These are phyloP conservation scores for Zymoseptoria ardabiliae DNA, from an alignment of 2,329 filamentous ascomycete genomes.

Conservation along the genomic window DNA sequence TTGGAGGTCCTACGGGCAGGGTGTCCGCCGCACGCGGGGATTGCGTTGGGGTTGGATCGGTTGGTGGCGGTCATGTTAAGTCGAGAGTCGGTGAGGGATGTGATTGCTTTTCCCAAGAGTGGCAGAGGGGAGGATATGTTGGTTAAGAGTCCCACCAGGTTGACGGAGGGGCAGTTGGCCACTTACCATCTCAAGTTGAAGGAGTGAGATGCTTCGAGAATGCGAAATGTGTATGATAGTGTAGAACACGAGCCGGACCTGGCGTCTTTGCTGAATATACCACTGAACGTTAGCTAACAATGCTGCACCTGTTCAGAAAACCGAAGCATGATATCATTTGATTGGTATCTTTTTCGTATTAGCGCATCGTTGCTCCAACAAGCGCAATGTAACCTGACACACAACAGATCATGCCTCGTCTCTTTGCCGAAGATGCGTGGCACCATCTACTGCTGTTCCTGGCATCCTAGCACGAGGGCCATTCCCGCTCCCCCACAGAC, in stretches of 20 bases:
- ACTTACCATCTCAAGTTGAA: conserved; percentile 50
- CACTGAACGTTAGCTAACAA: not conserved
- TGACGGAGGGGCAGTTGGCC: conserved; percentile 54
- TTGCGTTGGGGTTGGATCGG: conserved; percentile 87
- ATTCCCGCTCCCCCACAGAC: not conserved
- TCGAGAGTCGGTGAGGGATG: conserved; percentile 72
- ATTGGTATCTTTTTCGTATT: not conserved
- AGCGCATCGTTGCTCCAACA: not conserved
- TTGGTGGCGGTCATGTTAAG: conserved; percentile 73
- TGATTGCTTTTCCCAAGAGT: conserved; percentile 95
- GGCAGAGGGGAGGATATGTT: conserved; percentile 81
- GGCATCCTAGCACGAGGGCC: not conserved
- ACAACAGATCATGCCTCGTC: not conserved
- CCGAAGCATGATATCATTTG: not conserved
- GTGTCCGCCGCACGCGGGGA: conserved; percentile 89
- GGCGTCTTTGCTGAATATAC: not conserved
- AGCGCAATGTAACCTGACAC: not conserved
- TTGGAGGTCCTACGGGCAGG: conserved; percentile 74
- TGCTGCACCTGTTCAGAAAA: not conserved
- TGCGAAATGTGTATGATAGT: not conserved
- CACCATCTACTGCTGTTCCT: not conserved
- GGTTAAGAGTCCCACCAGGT: conserved; percentile 65
- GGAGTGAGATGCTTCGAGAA: not conserved
- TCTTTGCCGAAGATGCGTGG: not conserved
- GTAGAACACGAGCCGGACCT: not conserved